These are phyloP conservation scores for Allantophomopsis lycopodina DNA, from an alignment of 2,329 filamentous ascomycete genomes.

Conservation along the genomic window DNA sequence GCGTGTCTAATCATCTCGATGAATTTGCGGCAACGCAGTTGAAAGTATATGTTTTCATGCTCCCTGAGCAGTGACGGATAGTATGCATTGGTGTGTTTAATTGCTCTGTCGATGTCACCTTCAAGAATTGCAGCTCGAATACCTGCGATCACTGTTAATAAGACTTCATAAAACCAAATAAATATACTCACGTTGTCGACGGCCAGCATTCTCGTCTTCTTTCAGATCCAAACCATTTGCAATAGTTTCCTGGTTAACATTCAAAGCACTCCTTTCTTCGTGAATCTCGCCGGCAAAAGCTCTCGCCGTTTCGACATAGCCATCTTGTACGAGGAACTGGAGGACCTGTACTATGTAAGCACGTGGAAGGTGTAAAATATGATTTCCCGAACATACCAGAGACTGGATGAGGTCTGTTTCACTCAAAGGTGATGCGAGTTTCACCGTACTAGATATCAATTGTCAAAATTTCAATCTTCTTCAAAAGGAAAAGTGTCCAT, in stretches of 20 bases:
- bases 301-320: conserved; percentile 83
- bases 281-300: conserved; percentile 77
- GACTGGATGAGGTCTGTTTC: conserved; percentile 74
- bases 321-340: conserved; percentile 88
- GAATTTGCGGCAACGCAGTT: conserved; percentile 78
- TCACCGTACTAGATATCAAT: conserved; percentile 19
- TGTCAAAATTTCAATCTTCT: conserved; percentile 1
- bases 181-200: conserved; percentile 63
- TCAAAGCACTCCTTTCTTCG: conserved; percentile 57
- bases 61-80: conserved; percentile 71
- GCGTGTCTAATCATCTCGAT: conserved; percentile 82
- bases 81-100: conserved; percentile 65
- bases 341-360: conserved; percentile 30
- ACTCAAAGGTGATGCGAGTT: conserved; percentile 42
- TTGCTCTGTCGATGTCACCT: conserved; percentile 79
- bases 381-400: conserved; percentile 34
- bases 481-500: not conserved
- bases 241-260: conserved; percentile 36
- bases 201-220: conserved; percentile 76
- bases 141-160: conserved; percentile 30
- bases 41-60: conserved; percentile 78
- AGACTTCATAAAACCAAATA: not conserved
- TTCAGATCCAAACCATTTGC: conserved; percentile 50
- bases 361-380: not conserved
- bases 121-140: conserved; percentile 81